A percentile compares a stretch with the other conserved stretches of the same genome.
Evolutionary conservation across 768 basidiomycete genomes (phyloP).

Genomic region (Termitomyces sp.): DNA sequence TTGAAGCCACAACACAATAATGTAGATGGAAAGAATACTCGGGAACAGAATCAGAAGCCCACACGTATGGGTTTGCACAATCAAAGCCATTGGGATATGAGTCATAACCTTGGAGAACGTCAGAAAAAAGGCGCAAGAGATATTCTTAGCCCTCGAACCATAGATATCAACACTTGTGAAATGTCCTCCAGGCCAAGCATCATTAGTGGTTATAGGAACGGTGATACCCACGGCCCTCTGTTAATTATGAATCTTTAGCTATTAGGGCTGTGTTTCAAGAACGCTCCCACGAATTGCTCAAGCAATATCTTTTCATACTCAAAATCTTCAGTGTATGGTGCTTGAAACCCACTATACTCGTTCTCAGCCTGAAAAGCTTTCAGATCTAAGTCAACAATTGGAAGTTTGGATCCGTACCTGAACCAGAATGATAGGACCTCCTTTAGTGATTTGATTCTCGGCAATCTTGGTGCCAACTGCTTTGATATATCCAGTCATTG

Average conservation of each 20-base stretch:
- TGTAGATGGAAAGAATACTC: conserved; percentile 22
- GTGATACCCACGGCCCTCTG: conserved; percentile 41
- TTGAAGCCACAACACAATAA: background rate
- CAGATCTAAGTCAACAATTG: background rate
- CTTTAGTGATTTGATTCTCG: conserved; percentile 54
- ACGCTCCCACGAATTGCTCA: conserved; percentile 27
- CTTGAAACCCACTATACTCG: conserved; percentile 44
- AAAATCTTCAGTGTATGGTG: conserved; percentile 38
- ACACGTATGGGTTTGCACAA: conserved; percentile 43
- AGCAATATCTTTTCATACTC: conserved; percentile 34
- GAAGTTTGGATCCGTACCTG: conserved; percentile 22
- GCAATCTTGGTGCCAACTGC: conserved; percentile 44
- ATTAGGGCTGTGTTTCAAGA: background rate
- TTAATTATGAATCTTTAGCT: background rate
- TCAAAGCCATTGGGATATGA: conserved; percentile 55
- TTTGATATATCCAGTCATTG: conserved; percentile 49
- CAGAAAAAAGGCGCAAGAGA: background rate
- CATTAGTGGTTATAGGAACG: conserved; percentile 47
- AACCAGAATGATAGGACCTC: conserved; percentile 51
- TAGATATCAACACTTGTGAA: conserved; percentile 46
- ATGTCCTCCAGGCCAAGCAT: conserved; percentile 44
- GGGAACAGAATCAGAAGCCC: conserved; percentile 42
- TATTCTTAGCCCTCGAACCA: conserved; percentile 25
- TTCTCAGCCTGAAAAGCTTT: conserved; percentile 42
- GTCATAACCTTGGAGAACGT: conserved; percentile 31